Conservation (phyloP, 352 stramenopile genomes). For the Vaucheria bursata region DNA sequence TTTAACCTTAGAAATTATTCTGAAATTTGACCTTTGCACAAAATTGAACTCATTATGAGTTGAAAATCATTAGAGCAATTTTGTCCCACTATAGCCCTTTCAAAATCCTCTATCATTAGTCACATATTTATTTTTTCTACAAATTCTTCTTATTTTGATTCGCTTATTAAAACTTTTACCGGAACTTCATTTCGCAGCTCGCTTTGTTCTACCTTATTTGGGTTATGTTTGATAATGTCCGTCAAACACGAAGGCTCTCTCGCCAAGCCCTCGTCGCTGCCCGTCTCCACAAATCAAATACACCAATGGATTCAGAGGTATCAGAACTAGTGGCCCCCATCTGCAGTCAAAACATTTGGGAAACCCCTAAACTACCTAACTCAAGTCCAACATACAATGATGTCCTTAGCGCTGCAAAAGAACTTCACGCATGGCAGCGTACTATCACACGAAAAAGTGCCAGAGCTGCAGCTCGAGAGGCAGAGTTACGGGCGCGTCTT, state of each 20-base stretch:
- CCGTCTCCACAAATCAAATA: not conserved
- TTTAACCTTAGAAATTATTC: not conserved
- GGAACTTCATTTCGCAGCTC: not conserved
- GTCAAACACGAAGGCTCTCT: not conserved
- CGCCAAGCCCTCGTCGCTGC: not conserved
- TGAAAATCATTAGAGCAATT: not conserved
- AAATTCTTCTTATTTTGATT: not conserved
- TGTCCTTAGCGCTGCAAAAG: not conserved
- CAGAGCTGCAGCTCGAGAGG: no score
- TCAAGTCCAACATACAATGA: not conserved
- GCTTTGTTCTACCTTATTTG: not conserved
- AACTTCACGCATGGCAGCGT: not conserved
- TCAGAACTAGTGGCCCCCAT: slow-evolving; percentile 18
- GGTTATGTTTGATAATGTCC: not conserved
- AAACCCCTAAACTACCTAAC: not conserved
- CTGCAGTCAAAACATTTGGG: slow-evolving; percentile 6
- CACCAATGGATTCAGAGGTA: slow-evolving; percentile 11
- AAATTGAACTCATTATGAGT: no score
- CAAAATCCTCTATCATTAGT: not conserved
- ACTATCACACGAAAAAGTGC: not conserved
- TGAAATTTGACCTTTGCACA: no score
- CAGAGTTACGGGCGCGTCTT: not conserved
- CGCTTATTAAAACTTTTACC: not conserved
- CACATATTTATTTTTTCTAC: not conserved
- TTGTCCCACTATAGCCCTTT: not conserved